Base-by-base conservation (phyloP, 202 grass and related monocot genomes). In the Cymbopogon flexuosus region DNA sequence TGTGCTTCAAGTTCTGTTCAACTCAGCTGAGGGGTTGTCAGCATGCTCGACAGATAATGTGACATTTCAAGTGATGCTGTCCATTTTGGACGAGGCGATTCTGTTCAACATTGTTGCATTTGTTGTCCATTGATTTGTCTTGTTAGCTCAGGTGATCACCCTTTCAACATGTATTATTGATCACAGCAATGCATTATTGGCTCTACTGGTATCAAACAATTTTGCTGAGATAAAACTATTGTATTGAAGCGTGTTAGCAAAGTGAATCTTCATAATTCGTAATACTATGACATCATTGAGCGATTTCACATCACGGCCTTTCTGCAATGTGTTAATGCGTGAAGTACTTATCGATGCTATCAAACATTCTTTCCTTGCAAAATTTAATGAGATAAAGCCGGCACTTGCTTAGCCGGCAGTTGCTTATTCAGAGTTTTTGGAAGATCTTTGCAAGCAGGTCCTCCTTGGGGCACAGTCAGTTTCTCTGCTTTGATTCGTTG, bases 191-290 rank as follows among this genome's bases (percentile, higher is more conserved):
- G 92, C 90, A 75, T 79, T 98, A 27, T 77, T 98, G 59, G 95
- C 95, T 58, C 88, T 94, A 58, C 79, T 36, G 76, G 95, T 97
- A 60, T 97, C 95, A 52, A 97, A 88, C 75, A 97, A 97, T 93
- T 94, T 97, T 92, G 78, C 92, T 3, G 95, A 97, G 84, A 94
- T 94, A 51, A 94, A 84, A 98, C 92, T 73, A 94, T 94, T 73
- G 95, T 98, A 67, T 98, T 94, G 80, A 98, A 98, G 89, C 92
- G 92, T 73, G 88, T 98, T 84, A 98, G 92, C 88, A 91, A 98
- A 85, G 92, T 93, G 85, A 98, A 98, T 62, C 88, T 95, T 73
- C 95, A 91, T 77, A 93, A 87, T 89, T 98, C 68, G 95, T 98
- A 36, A 95, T 45, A 98, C 49, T 95, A 94, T 80, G 95, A 98